Conservation (phyloP, 306 rosid genomes). For the Dalbergia cochinchinensis region DNA sequence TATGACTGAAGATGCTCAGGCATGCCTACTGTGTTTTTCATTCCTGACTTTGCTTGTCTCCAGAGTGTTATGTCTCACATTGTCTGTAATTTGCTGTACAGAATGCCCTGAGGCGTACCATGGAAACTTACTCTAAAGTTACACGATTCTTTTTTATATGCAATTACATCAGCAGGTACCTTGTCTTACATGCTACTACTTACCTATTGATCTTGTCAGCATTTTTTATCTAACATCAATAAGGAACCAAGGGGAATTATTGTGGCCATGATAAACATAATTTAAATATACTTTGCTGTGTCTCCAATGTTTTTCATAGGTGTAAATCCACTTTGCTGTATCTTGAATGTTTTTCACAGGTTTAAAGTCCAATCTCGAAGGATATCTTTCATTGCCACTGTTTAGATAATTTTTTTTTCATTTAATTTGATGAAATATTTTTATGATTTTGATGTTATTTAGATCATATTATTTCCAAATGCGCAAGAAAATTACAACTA, state of each 20-base stretch:
- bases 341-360: conserved; percentile 1
- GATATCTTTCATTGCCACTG: conserved; percentile 1
- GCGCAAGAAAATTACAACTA: not conserved
- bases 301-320: conserved; percentile 1
- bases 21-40: conserved; percentile 40
- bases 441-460: not conserved
- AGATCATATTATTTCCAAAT: not conserved
- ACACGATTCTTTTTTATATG: conserved; percentile 95
- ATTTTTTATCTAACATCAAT: conserved; percentile 8
- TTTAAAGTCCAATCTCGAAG: not conserved
- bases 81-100: conserved; percentile 48
- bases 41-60: not conserved
- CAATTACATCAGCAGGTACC: conserved; percentile 96
- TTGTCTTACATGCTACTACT: conserved; percentile 22
- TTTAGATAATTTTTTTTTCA: not conserved
- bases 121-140: conserved; percentile 95
- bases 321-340: conserved; percentile 1
- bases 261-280: conserved; percentile 13
- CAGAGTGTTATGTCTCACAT: conserved; percentile 10
- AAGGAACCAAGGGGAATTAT: conserved; percentile 9
- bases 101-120: conserved; percentile 95
- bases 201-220: conserved; percentile 1
- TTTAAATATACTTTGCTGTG: conserved; percentile 25
- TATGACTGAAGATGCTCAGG: conserved; percentile 99
- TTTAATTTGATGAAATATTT: not conserved